Percentiles rank a stretch among this genome's conserved stretches.
Conservation (phyloP, 495 filamentous ascomycete species). For the Platismatia glauca region DNA sequence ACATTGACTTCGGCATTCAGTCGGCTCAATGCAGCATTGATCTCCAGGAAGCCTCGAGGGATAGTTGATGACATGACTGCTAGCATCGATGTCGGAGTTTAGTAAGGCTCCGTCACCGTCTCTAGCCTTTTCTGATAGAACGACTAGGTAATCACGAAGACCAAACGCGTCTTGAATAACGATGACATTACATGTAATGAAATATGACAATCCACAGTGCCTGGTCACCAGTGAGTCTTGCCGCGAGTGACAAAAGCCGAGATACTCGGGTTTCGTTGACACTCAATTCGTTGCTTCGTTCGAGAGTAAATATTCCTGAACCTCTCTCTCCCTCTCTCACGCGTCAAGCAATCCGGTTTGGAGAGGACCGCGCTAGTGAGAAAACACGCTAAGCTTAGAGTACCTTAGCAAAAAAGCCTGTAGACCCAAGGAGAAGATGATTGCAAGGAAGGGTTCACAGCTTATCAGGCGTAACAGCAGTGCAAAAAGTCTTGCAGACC, state of each 20-base stretch:
- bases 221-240: background rate
- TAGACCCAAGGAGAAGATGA: too few relatives aligned
- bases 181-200: background rate
- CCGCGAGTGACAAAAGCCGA: background rate
- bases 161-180: background rate
- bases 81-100: too few relatives aligned
- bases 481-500: too few relatives aligned
- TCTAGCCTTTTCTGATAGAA: background rate
- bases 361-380: background rate
- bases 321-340: background rate
- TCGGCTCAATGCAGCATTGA: constrained; percentile 30
- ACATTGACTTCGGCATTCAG: constrained; percentile 30
- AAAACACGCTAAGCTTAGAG: background rate
- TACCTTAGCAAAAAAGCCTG: too few relatives aligned
- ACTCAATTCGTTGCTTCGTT: background rate
- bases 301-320: background rate
- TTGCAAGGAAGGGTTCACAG: too few relatives aligned
- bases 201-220: background rate
- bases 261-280: background rate
- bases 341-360: background rate
- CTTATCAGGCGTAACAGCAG: too few relatives aligned
- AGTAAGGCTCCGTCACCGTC: background rate
- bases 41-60: constrained; percentile 28
- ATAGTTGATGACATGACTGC: constrained; percentile 19
- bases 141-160: too few relatives aligned